These are phyloP conservation scores for Fusarium sulawesiense DNA, from an alignment of 2,329 filamentous ascomycete genomes.

Conservation along the genomic window DNA sequence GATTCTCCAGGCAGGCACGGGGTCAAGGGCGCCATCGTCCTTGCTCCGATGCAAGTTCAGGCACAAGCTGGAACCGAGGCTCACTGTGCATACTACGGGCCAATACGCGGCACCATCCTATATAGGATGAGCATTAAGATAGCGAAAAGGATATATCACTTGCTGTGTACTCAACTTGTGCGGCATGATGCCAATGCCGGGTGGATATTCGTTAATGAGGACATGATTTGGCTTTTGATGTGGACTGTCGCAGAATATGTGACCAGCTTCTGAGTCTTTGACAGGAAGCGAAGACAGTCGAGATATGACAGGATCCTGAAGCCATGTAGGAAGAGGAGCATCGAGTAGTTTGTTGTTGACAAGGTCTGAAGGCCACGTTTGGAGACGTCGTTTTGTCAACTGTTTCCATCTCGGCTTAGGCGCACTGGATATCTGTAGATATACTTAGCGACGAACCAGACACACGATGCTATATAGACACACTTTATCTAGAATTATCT, in stretches of 20 bases:
- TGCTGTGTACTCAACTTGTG: slow-evolving; percentile 71
- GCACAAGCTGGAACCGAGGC: slow-evolving; percentile 80
- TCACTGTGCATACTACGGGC: slow-evolving; percentile 90
- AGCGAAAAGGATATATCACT: slow-evolving; percentile 16
- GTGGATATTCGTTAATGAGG: slow-evolving; percentile 89
- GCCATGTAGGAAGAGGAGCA: slow-evolving; percentile 79
- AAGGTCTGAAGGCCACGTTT: slow-evolving; percentile 89
- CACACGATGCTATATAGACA: slow-evolving; percentile 41
- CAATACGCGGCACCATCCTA: slow-evolving; percentile 86
- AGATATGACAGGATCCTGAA: slow-evolving; percentile 75
- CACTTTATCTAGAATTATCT: slow-evolving; percentile 76
- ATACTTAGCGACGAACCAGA: slow-evolving; percentile 30
- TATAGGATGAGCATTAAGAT: slow-evolving; percentile 50
- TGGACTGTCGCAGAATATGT: slow-evolving; percentile 72
- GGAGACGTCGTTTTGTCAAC: slow-evolving; percentile 87
- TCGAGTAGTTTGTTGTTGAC: slow-evolving; percentile 81
- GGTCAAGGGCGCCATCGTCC: slow-evolving; percentile 67
- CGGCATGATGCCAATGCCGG: slow-evolving; percentile 94
- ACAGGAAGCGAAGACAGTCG: slow-evolving; percentile 66
- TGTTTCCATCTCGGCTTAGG: slow-evolving; percentile 86
- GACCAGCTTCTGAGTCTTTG: slow-evolving; percentile 42
- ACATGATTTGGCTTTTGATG: slow-evolving; percentile 88
- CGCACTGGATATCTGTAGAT: slow-evolving; percentile 65
- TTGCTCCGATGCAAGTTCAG: slow-evolving; percentile 79
- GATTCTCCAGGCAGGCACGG: slow-evolving; percentile 66